Evolutionary conservation across 2,329 filamentous ascomycete species (phyloP), one percentile per base, ranked within the genome.

Genomic region (Pseudogymnoascus sp.): DNA sequence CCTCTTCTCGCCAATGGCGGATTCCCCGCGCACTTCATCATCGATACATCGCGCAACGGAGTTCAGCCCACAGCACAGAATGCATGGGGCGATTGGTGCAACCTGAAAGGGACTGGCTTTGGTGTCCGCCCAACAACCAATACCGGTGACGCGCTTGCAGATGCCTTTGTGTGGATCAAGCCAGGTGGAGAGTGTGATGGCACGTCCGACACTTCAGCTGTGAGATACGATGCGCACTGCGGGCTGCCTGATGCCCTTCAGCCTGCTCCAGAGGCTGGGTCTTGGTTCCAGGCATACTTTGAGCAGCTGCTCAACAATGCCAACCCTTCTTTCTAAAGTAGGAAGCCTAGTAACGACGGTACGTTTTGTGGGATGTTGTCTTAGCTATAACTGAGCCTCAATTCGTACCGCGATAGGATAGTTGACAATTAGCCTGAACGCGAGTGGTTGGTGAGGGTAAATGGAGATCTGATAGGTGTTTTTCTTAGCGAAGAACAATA

Each of bases 161-260:
- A 89, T 71, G 84, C 86, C 41, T 86, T 89, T 66, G 86, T 88
- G 63, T 89, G 86, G 86, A 77, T 88, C 67, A 89, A 89, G 80
- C 86, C 86, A 4, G 86, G 86, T 66, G 80, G 80, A 64, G 80
- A 82, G 71, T 70, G 69, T 62, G 73, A 75, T 63, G 73, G 73
- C 65, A 75, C 73, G 27, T 78, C 75, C 2, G 68, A 80, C 63
- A 72, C 70, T 29, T 69, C 68, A 31, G 73, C 80, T 8, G 59
- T 70, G 5, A 75, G 81, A 60, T 84, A 81, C 69, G 81, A 84
- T 69, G 73, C 72, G 25, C 75, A 81, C 69, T 84, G 81, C 60
- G 80, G 81, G 44, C 71, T 73, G 27, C 64, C 69, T n/a, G 77
- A 79, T 71, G 74, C 86, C 1, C 75, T 88, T 41, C 72, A 83